Evolutionary conservation across 306 rosid genomes (phyloP).

Genomic region (Malus domestica): ASM211411v1 NC_041791.1:7485501-7486000

Average conservation of each 20-base stretch:
- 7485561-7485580: neutral
- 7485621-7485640: neutral
- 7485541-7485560: too few species aligned
- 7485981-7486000: constrained; percentile 35
- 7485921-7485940: neutral
- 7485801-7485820: constrained; percentile 27
- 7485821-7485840: neutral
- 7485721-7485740: neutral
- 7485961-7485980: constrained; percentile 12
- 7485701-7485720: neutral
- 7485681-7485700: neutral
- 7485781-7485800: constrained; percentile 36
- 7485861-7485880: constrained; percentile 2
- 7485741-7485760: constrained; percentile 7
- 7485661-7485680: neutral
- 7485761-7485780: constrained; percentile 2
- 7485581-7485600: neutral
- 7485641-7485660: neutral
- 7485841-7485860: neutral
- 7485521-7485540: too few species aligned
- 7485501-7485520: too few species aligned
- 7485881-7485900: neutral
- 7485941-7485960: neutral
- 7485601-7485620: neutral
- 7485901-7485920: neutral